Evolutionary conservation across 2,329 filamentous ascomycete species (phyloP).

Genomic region (Pezicula neosporulosa): DNA sequence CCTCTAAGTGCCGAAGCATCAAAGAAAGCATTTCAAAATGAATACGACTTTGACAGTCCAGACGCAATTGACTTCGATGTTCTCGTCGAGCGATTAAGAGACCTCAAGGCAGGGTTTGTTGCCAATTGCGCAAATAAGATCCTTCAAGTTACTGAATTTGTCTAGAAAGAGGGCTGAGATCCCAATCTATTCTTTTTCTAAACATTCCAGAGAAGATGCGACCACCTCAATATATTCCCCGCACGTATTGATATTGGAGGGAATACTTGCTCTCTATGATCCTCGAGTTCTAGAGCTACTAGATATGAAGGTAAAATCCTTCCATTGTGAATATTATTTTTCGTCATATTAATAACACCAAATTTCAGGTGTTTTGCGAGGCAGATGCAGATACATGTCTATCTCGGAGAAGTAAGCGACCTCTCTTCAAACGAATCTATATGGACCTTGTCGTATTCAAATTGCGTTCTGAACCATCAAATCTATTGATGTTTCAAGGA

Average conservation of each 20-base stretch:
- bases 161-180: conserved; percentile 81
- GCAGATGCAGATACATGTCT: conserved; percentile 93
- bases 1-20: conserved; percentile 77
- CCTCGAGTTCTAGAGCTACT: conserved; percentile 78
- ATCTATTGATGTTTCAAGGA: no score
- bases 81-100: conserved; percentile 72
- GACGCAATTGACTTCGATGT: conserved; percentile 93
- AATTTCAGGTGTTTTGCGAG: conserved; percentile 79
- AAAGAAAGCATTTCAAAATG: conserved; percentile 77
- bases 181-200: conserved; percentile 90
- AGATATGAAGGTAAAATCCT: conserved; percentile 73
- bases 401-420: conserved; percentile 72
- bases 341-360: conserved; percentile 1
- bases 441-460: no score
- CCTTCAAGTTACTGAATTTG: conserved; percentile 3
- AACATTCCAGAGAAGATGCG: conserved; percentile 75
- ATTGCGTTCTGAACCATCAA: not conserved
- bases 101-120: conserved; percentile 84
- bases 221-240: conserved; percentile 94
- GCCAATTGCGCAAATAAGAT: not conserved
- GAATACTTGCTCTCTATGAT: conserved; percentile 93
- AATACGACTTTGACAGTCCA: conserved; percentile 95
- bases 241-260: conserved; percentile 91
- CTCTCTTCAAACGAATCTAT: conserved; percentile 4
- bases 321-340: not conserved